These are phyloP conservation scores for Globisporangium heterothallicum DNA, from an alignment of 352 stramenopile genomes.

Conservation along the genomic window DNA sequence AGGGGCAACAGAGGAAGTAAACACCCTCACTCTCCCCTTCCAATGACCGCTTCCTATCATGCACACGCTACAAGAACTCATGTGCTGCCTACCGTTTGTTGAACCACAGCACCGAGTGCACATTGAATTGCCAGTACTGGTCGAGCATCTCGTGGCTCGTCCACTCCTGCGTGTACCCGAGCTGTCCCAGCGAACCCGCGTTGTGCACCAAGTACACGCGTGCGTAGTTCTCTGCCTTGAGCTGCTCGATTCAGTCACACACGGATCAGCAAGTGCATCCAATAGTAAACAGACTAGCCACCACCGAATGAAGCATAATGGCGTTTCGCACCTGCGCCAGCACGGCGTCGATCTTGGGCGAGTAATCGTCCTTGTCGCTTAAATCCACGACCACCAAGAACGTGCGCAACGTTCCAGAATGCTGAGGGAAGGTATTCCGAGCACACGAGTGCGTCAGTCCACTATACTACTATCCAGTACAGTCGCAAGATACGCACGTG, in stretches of 20 bases:
- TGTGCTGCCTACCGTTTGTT: slow-evolving; percentile 48
- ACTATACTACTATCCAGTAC: no score
- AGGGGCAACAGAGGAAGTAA: no score
- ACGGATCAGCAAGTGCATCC: neutral
- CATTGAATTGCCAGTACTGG: slow-evolving; percentile 76
- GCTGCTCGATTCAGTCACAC: slow-evolving; percentile 11
- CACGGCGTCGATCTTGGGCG: slow-evolving; percentile 39
- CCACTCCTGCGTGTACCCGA: slow-evolving; percentile 54
- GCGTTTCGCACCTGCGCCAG: slow-evolving; percentile 21
- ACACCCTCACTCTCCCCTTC: no score
- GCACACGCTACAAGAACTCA: no score
- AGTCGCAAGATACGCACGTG: neutral
- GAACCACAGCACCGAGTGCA: slow-evolving; percentile 81
- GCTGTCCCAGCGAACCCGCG: slow-evolving; percentile 65
- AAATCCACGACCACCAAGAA: slow-evolving; percentile 44
- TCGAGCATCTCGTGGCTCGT: slow-evolving; percentile 34
- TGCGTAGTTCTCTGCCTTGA: slow-evolving; percentile 29
- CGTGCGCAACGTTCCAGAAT: slow-evolving; percentile 19
- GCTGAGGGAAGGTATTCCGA: neutral
- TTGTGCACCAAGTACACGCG: slow-evolving; percentile 77
- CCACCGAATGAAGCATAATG: slow-evolving; percentile 3
- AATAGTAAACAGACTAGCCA: neutral
- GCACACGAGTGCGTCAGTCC: neutral
- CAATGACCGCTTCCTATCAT: no score
- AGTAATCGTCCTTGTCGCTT: slow-evolving; percentile 36